Evolutionary conservation across 371 early-diverging fungal genomes (phyloP).

Genomic region (Smittium culicis): DNA sequence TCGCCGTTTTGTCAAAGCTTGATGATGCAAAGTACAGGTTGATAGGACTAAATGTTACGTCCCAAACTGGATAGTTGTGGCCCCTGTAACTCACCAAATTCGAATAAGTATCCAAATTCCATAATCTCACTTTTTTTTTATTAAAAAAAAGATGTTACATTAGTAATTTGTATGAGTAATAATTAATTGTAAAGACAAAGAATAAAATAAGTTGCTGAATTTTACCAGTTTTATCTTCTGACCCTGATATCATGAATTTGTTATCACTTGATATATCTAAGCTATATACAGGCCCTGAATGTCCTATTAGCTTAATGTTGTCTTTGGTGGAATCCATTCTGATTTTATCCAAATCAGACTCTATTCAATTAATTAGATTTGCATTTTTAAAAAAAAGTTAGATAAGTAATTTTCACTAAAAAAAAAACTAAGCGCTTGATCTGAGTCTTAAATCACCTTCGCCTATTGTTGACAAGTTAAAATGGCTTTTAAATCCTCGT

Average conservation of each 20-base stretch:
- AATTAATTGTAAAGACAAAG: neutral
- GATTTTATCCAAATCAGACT: conserved; percentile 36
- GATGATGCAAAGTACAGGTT: conserved; percentile 97
- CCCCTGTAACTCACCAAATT: conserved; percentile 91
- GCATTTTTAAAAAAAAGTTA: too few species aligned
- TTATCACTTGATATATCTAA: conserved; percentile 80
- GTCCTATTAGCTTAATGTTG: conserved; percentile 73
- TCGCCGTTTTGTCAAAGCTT: conserved; percentile 89
- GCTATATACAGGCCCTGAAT: conserved; percentile 93
- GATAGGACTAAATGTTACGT: conserved; percentile 73
- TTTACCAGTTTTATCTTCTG: conserved; percentile 80
- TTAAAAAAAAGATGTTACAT: conserved; percentile 13
- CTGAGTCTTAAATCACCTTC: conserved; percentile 14
- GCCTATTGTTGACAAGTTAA: conserved; percentile 40
- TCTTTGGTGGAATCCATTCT: conserved; percentile 29
- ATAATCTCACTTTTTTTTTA: conserved; percentile 78
- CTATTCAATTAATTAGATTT: too few species aligned
- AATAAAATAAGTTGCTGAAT: too few species aligned
- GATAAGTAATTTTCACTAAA: neutral
- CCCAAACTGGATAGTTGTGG: conserved; percentile 98
- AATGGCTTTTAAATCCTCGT: conserved; percentile 38
- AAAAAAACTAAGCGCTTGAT: neutral
- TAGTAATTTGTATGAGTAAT: neutral
- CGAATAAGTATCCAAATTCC: conserved; percentile 83
- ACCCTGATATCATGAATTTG: conserved; percentile 78